Conservation (phyloP, 805 yeast species). For the Metschnikowia anglica region DNA sequence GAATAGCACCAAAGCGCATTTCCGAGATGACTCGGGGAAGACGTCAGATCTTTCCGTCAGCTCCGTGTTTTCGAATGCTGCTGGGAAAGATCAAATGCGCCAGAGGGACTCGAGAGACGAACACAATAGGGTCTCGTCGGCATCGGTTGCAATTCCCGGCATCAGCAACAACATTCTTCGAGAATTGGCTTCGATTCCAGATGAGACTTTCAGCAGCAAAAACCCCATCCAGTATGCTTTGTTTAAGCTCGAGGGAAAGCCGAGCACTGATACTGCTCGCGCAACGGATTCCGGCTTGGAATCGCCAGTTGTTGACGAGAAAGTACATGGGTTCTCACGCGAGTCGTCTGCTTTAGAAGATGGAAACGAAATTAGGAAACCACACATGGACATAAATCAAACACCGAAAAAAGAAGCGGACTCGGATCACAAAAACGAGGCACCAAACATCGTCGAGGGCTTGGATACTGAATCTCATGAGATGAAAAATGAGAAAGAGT, state of each 20-base stretch:
- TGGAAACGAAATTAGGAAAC: neutral
- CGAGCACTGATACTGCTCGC: neutral
- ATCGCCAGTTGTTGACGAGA: neutral
- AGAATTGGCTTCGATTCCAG: constrained; percentile 82
- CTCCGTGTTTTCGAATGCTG: constrained; percentile 33
- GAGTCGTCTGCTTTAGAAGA: neutral
- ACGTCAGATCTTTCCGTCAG: constrained; percentile 32
- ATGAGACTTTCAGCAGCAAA: constrained; percentile 58
- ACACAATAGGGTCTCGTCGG: constrained; percentile 16
- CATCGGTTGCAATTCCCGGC: constrained; percentile 56
- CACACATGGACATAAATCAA: neutral
- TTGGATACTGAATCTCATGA: neutral
- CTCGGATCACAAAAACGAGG: too few relatives aligned
- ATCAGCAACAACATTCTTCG: constrained; percentile 41
- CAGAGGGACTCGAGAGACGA: neutral
- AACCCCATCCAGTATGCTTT: constrained; percentile 78
- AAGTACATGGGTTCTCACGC: neutral
- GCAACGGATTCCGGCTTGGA: neutral
- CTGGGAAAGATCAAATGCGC: constrained; percentile 5
- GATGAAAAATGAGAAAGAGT: neutral
- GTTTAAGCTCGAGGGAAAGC: constrained; percentile 72
- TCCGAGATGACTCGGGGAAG: constrained; percentile 19
- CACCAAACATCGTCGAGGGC: too few relatives aligned
- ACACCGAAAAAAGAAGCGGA: neutral
- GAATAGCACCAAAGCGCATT: constrained; percentile 4